Conservation (phyloP, 495 filamentous ascomycete genomes). For the Lepraria neglecta region DNA sequence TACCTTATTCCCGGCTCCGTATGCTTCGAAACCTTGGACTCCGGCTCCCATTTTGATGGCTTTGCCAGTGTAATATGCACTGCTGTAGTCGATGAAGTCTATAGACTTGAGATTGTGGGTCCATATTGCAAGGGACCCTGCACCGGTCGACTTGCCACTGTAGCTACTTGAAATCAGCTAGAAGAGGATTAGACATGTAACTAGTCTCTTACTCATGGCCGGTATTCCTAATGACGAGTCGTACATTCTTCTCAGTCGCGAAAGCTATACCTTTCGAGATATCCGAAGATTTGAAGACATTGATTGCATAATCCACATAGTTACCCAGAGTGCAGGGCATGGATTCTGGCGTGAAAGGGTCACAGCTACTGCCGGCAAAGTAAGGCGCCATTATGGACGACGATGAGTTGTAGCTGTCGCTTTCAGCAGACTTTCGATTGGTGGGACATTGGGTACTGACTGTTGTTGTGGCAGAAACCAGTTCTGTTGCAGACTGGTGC, state of each 20-base stretch:
- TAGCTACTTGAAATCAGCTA: conserved; percentile 32
- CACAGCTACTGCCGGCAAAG: conserved; percentile 46
- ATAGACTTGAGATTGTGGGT: conserved; percentile 53
- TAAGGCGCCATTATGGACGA: conserved; percentile 41
- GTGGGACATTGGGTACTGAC: conserved; percentile 25
- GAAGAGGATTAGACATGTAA: not conserved
- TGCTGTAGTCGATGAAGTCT: conserved; percentile 31
- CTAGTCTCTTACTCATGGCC: conserved; percentile 49
- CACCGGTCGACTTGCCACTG: conserved; percentile 52
- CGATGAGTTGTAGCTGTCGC: conserved; percentile 24
- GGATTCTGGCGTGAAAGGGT: conserved; percentile 45
- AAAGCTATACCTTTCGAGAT: conserved; percentile 57
- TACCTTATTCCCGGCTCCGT: conserved; percentile 34
- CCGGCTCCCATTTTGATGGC: conserved; percentile 47
- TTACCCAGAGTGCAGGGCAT: conserved; percentile 53
- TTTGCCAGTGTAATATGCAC: conserved; percentile 36
- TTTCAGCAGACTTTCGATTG: conserved; percentile 24
- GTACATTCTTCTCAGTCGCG: conserved; percentile 50
- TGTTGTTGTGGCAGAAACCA: conserved; percentile 34
- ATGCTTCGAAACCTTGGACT: conserved; percentile 44
- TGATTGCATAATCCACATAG: conserved; percentile 55
- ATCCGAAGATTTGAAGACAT: conserved; percentile 50
- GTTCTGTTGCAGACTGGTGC: conserved; percentile 27
- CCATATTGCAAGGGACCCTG: conserved; percentile 53
- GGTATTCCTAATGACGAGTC: conserved; percentile 64